These are phyloP conservation scores for Podospora pseudopauciseta DNA, from an alignment of 495 filamentous ascomycete genomes.

Conservation along the genomic window DNA sequence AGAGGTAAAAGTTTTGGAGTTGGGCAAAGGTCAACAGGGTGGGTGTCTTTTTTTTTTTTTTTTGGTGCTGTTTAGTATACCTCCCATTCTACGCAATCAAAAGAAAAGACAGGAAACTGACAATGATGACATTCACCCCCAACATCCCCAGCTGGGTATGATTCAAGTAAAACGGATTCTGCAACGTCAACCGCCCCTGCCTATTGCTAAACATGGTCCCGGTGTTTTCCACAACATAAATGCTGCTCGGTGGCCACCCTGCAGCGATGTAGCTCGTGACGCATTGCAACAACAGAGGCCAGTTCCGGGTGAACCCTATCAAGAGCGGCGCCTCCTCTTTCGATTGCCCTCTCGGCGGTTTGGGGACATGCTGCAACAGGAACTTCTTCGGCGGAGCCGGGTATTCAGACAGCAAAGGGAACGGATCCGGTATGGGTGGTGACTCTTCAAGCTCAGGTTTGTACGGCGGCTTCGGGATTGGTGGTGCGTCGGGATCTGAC, in stretches of 20 bases:
- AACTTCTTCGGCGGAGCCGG: constrained; percentile 11
- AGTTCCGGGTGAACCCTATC: constrained; percentile 59
- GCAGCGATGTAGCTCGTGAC: constrained; percentile 57
- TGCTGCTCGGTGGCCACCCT: constrained; percentile 58
- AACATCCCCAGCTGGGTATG: constrained; percentile 50
- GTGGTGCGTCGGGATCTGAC: constrained; percentile 13
- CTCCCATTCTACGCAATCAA: not conserved
- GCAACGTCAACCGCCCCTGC: constrained; percentile 44
- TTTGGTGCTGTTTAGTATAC: constrained; percentile 25
- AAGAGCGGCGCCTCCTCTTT: constrained; percentile 47
- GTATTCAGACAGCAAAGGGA: constrained; percentile 24
- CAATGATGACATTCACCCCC: constrained; percentile 51
- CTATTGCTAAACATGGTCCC: constrained; percentile 55
- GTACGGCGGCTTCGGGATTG: constrained; percentile 14
- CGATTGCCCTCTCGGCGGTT: not conserved
- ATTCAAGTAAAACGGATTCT: constrained; percentile 62
- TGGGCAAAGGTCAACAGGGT: constrained; percentile 60
- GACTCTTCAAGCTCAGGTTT: constrained; percentile 15
- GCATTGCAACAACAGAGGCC: constrained; percentile 54
- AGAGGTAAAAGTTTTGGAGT: constrained; percentile 58
- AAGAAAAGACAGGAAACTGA: constrained; percentile 1
- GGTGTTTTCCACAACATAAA: constrained; percentile 61
- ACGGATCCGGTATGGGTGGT: constrained; percentile 25
- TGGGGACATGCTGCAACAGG: constrained; percentile 1
- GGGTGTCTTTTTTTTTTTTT: constrained; percentile 37